These are phyloP conservation scores for Hirsutella minnesotensis DNA, from an alignment of 2,329 filamentous ascomycete genomes.

Conservation along the genomic window DNA sequence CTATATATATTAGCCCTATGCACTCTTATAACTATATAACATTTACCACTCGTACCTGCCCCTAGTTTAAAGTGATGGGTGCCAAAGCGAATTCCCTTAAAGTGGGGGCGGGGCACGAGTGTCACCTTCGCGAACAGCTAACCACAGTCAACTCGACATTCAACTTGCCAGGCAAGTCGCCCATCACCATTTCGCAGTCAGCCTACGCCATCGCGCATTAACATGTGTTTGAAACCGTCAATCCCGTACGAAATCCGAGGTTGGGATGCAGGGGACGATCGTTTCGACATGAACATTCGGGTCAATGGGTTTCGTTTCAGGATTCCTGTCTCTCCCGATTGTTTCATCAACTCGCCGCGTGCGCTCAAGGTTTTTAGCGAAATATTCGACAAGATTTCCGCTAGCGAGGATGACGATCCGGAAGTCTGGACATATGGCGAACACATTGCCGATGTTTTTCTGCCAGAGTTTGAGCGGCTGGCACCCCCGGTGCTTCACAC, in stretches of 20 bases:
- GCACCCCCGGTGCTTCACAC: constrained; percentile 2
- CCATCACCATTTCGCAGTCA: not conserved
- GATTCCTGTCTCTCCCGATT: constrained; percentile 1
- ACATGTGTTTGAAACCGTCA: not conserved
- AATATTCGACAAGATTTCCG: constrained; percentile 2
- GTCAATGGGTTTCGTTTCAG: constrained; percentile 4
- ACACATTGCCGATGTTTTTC: constrained; percentile 4
- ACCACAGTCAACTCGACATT: too few species aligned
- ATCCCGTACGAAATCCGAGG: constrained; percentile 3
- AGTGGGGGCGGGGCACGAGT: too few species aligned
- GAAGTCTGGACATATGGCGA: constrained; percentile 6
- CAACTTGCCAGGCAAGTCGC: too few species aligned
- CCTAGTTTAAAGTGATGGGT: too few species aligned
- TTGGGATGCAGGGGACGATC: constrained; percentile 5
- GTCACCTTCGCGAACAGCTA: too few species aligned
- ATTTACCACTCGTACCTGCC: too few species aligned
- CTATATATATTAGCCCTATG: too few species aligned
- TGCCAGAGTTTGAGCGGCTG: constrained; percentile 2
- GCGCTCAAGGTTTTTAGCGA: constrained; percentile 1
- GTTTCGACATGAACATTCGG: constrained; percentile 4
- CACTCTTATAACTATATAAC: too few species aligned
- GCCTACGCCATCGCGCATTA: not conserved
- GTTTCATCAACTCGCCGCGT: constrained; percentile 4
- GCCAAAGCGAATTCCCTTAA: too few species aligned
- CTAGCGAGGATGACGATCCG: constrained; percentile 3